A percentile compares a stretch with the other conserved stretches of the same genome.
Conservation (phyloP, 78 protist genomes). For the Tieghemostelium lacteum region DNA sequence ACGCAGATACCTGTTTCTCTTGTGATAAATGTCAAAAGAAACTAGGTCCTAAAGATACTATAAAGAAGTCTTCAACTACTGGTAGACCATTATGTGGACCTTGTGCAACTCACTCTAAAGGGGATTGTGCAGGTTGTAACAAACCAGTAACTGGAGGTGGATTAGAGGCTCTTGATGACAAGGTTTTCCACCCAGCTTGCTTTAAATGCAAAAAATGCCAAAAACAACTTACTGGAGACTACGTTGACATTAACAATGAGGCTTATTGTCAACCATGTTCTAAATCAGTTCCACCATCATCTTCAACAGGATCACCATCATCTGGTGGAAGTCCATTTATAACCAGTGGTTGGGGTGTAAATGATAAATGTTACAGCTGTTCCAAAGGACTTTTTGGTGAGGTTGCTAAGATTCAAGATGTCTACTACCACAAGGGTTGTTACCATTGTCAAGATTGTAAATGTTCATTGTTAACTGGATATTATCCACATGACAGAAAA, state of each 20-base stretch:
- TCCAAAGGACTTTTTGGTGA: not conserved
- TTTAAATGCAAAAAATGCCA: slow-evolving; percentile 31
- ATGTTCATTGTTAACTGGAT: slow-evolving; percentile 30
- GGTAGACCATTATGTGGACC: slow-evolving; percentile 75
- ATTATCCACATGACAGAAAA: slow-evolving; percentile 17
- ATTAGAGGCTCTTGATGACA: slow-evolving; percentile 37
- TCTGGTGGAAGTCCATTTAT: not conserved
- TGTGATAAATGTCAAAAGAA: slow-evolving; percentile 47
- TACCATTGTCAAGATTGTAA: slow-evolving; percentile 16
- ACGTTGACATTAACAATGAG: slow-evolving; percentile 19
- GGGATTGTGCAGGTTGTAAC: slow-evolving; percentile 19
- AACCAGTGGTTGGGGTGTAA: slow-evolving; percentile 11
- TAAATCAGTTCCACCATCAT: not conserved
- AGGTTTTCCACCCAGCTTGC: slow-evolving; percentile 26
- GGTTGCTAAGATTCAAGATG: slow-evolving; percentile 10
- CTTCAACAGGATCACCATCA: not conserved
- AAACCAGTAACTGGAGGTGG: slow-evolving; percentile 23
- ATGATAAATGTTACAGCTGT: slow-evolving; percentile 44
- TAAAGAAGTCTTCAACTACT: slow-evolving; percentile 4
- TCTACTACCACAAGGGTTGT: slow-evolving; percentile 36
- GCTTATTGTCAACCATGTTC: slow-evolving; percentile 50
- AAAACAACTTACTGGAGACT: slow-evolving; percentile 13
- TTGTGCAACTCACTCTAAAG: not conserved
- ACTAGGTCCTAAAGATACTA: slow-evolving; percentile 11
- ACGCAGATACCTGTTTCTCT: slow-evolving; percentile 6